Evolutionary conservation across 306 rosid species (phyloP), one percentile per base, ranked within the genome.

Genomic region (Rosa rugosa): DNA sequence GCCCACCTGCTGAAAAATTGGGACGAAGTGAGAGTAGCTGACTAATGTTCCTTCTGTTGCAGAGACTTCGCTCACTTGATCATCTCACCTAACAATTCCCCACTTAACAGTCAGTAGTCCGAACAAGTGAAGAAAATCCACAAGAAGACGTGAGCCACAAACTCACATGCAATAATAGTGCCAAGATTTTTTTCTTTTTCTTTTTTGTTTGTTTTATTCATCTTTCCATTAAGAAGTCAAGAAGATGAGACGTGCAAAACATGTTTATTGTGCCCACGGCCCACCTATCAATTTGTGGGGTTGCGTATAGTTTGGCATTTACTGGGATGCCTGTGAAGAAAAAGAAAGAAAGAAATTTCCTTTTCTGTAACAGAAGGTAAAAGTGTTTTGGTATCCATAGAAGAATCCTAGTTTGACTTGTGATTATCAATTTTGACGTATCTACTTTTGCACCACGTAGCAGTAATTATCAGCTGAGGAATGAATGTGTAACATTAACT

Each of bases 1-100:
- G 53, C 41, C 25, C 27, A 84, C 85, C 81, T 62, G 46, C 44
- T 53, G 69, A 17, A 63, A 53, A 75, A 76, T 49, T 18, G 64
- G 25, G 57, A 2, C 47, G 23, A 59, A 40, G 18, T 23, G 79
- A 31, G 36, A 31, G 3, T 31, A 31, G 36, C 36, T 31, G 36
- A 31, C 36, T 31, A 31, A 31, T 31, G 36, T n/a, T 67, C 11
- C 27, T 59, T 11, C 34, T 0, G 16, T n/a, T 47, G 60, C 31
- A 11, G 40, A 76, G 16, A 63, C 20, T 14, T 25, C 38, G 66
- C 67, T 64, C 62, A 23, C 0, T 25, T 71, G 68, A 53, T 41
- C 53, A 23, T 11, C 46, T 20, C 67, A 69, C 31, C 50, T 34
- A 44, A 53, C 25, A 38, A 3, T 57, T 57, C 8, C 68, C 40